Evolutionary conservation across 352 stramenopile genomes (phyloP).

Genomic region (Pythium sukuiense): DNA sequence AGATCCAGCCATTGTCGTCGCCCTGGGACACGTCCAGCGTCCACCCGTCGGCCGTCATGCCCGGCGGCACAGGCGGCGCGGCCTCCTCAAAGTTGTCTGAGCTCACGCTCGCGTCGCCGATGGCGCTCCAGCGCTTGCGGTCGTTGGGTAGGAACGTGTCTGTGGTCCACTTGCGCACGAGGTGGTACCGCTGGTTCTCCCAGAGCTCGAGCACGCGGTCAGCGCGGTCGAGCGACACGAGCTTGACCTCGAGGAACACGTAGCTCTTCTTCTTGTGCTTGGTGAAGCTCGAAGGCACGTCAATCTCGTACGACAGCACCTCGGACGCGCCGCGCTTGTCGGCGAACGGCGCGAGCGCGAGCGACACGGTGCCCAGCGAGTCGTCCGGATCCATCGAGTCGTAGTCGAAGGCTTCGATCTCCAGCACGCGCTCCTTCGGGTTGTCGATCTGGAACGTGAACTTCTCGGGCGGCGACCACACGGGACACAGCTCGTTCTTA

Average conservation of each 20-base stretch:
- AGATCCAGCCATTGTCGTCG: conserved; percentile 85
- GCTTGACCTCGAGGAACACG: conserved; percentile 73
- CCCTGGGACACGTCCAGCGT: conserved; percentile 73
- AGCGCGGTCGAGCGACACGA: conserved; percentile 55
- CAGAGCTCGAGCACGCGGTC: conserved; percentile 78
- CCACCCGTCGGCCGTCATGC: conserved; percentile 68
- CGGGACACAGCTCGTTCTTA: conserved; percentile 55
- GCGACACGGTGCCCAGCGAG: conserved; percentile 58
- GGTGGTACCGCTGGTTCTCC: conserved; percentile 82
- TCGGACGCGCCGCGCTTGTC: conserved; percentile 37
- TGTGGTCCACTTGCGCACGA: conserved; percentile 76
- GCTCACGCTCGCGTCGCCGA: conserved; percentile 57
- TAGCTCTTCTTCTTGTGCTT: conserved; percentile 73
- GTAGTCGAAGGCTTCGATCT: conserved; percentile 72
- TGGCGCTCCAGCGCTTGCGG: conserved; percentile 68
- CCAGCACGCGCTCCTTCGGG: conserved; percentile 47
- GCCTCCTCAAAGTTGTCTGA: conserved; percentile 71
- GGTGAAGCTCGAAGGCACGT: conserved; percentile 43
- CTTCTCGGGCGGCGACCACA: conserved; percentile 63
- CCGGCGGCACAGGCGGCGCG: conserved; percentile 55
- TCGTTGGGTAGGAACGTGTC: conserved; percentile 57
- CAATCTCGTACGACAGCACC: conserved; percentile 70
- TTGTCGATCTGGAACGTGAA: conserved; percentile 72
- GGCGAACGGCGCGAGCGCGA: conserved; percentile 56
- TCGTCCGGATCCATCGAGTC: conserved; percentile 81